These are phyloP conservation scores for Carex myosuroides DNA, from an alignment of 176 grass and related monocot genomes.

Conservation along the genomic window DNA sequence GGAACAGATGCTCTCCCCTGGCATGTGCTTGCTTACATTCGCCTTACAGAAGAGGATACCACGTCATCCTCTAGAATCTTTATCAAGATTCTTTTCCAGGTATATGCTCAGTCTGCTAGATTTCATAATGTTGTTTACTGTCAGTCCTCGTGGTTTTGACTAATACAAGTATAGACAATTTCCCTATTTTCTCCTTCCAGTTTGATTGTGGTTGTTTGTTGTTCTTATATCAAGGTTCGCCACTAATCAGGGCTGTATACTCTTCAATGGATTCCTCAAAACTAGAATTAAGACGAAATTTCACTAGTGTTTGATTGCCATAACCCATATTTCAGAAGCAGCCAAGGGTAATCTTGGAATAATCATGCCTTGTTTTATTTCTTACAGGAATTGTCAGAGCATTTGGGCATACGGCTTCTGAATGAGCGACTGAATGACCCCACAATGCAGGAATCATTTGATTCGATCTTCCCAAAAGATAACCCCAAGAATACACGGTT, in stretches of 20 bases:
- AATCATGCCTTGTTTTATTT: constrained; percentile 1
- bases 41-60: constrained; percentile 94
- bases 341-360: background rate
- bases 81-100: constrained; percentile 96
- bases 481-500: constrained; percentile 93
- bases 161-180: background rate
- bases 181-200: background rate
- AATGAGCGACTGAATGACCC: constrained; percentile 90
- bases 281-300: background rate
- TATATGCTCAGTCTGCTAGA: constrained; percentile 26
- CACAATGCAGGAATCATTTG: constrained; percentile 64
- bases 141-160: background rate
- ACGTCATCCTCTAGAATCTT: constrained; percentile 94
- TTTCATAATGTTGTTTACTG: background rate
- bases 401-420: constrained; percentile 75
- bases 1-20: constrained; percentile 79
- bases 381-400: constrained; percentile 74
- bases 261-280: background rate
- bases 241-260: background rate
- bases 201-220: constrained; percentile 1
- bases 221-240: constrained; percentile 1
- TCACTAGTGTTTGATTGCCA: background rate
- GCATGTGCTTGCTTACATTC: constrained; percentile 84
- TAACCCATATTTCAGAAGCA: background rate
- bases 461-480: constrained; percentile 86